A percentile compares a stretch with the other conserved stretches of the same genome.
These are phyloP conservation scores for Boletus rubropictus DNA, from an alignment of 768 basidiomycete species.

Conservation along the genomic window DNA sequence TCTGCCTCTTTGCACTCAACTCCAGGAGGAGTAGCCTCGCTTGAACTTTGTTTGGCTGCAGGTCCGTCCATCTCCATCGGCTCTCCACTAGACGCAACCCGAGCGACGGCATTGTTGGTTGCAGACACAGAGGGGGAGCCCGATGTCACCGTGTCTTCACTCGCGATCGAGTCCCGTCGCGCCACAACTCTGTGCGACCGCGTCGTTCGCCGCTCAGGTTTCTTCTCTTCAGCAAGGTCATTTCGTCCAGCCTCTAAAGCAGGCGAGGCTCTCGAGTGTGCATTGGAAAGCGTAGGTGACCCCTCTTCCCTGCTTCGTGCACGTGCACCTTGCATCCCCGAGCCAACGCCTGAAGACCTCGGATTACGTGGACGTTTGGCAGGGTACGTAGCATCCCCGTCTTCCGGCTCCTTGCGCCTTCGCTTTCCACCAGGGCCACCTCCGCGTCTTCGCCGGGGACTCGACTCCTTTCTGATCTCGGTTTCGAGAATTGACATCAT, in stretches of 20 bases:
- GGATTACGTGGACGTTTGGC: slow-evolving; percentile 58
- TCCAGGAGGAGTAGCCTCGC: slow-evolving; percentile 1
- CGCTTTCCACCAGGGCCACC: slow-evolving; percentile 43
- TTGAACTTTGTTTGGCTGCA: not conserved
- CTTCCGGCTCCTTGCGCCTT: slow-evolving; percentile 55
- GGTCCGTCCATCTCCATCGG: slow-evolving; percentile 11
- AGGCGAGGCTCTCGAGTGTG: slow-evolving; percentile 22
- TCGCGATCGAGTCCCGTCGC: slow-evolving; percentile 48
- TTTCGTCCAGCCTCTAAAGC: slow-evolving; percentile 12
- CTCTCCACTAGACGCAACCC: slow-evolving; percentile 14
- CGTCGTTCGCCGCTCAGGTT: slow-evolving; percentile 41
- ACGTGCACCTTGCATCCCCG: slow-evolving; percentile 14
- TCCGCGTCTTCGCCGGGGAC: slow-evolving; percentile 45
- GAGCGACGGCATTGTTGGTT: slow-evolving; percentile 8
- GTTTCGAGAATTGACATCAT: slow-evolving; percentile 12
- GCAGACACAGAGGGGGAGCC: slow-evolving; percentile 31
- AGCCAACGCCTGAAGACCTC: slow-evolving; percentile 31
- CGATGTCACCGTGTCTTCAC: slow-evolving; percentile 41
- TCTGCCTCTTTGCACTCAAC: slow-evolving; percentile 6
- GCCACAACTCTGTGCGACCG: slow-evolving; percentile 38
- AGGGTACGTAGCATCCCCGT: slow-evolving; percentile 65
- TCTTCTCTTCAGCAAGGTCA: slow-evolving; percentile 18
- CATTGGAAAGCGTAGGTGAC: slow-evolving; percentile 34
- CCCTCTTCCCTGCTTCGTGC: slow-evolving; percentile 36
- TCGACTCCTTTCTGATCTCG: slow-evolving; percentile 40